A percentile compares a stretch with the other conserved stretches of the same genome.
Conservation (phyloP, 2,329 filamentous ascomycete species). For the Sarocladiaceae sp. region DNA sequence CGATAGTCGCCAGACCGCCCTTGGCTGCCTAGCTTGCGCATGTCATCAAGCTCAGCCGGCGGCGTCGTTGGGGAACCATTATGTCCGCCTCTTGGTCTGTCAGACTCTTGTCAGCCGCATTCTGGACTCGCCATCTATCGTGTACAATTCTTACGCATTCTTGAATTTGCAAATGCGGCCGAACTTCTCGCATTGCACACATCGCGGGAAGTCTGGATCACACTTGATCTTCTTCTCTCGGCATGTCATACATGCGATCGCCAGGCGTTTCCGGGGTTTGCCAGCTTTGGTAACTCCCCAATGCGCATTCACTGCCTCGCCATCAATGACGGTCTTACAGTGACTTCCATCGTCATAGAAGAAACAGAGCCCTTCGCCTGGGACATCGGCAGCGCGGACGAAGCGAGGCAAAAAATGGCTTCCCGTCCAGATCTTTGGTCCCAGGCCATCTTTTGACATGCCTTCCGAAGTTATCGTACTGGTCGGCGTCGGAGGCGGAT, state of each 20-base stretch:
- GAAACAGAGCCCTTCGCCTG: slow-evolving; percentile 75
- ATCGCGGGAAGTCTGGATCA: slow-evolving; percentile 80
- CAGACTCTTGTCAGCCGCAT: slow-evolving; percentile 12
- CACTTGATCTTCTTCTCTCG: slow-evolving; percentile 98
- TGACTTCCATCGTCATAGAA: slow-evolving; percentile 81
- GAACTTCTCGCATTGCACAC: slow-evolving; percentile 88
- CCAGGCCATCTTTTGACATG: slow-evolving; percentile 51
- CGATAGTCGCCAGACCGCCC: slow-evolving; percentile 28
- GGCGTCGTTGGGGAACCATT: slow-evolving; percentile 50
- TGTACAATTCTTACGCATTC: slow-evolving; percentile 58
- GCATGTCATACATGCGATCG: slow-evolving; percentile 88
- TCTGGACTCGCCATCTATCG: slow-evolving; percentile 19
- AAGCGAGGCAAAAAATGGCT: slow-evolving; percentile 62
- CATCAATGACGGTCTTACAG: slow-evolving; percentile 78
- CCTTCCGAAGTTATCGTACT: slow-evolving; percentile 32
- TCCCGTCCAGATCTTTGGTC: slow-evolving; percentile 64
- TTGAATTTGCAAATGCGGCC: slow-evolving; percentile 79
- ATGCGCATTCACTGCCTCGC: slow-evolving; percentile 79
- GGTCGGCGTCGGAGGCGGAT: slow-evolving; percentile 22
- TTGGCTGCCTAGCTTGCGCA: slow-evolving; percentile 28
- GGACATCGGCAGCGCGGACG: slow-evolving; percentile 57
- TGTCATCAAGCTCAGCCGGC: slow-evolving; percentile 42
- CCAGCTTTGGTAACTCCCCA: slow-evolving; percentile 94
- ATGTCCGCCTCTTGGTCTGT: slow-evolving; percentile 51
- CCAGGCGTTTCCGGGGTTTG: slow-evolving; percentile 83